Evolutionary conservation across 768 basidiomycete genomes (phyloP).

Genomic region (Termitomyces sp.): DNA sequence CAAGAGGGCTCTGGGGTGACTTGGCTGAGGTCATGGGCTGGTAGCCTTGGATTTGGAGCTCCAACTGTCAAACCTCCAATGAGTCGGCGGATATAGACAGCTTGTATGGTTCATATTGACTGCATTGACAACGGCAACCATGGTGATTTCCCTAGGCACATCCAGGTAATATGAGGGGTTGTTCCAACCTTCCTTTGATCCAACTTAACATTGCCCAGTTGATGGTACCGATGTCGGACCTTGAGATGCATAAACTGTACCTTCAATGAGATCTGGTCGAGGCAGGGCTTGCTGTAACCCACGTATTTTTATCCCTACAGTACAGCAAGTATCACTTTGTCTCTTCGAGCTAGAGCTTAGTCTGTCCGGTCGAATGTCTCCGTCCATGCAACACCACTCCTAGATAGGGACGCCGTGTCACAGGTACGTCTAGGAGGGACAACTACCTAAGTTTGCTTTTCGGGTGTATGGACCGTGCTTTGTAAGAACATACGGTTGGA

Average conservation of each 20-base stretch:
- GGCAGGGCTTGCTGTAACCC: not conserved
- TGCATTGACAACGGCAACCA: no score
- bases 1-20: slow-evolving; percentile 35
- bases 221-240: not conserved
- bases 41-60: slow-evolving; percentile 21
- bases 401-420: not conserved
- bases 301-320: not conserved
- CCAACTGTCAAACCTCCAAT: not conserved
- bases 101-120: not conserved
- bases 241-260: not conserved
- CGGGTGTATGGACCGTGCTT: no score
- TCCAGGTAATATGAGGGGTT: not conserved
- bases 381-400: not conserved
- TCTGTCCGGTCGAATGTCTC: no score
- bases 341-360: not conserved
- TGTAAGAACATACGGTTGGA: no score
- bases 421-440: no score
- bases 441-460: no score
- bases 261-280: no score
- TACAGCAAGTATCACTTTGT: not conserved
- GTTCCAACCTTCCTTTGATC: not conserved
- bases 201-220: not conserved
- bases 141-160: not conserved
- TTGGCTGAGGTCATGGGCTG: slow-evolving; percentile 35
- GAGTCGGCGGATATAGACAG: not conserved